phyloP scores from a whole-genome alignment of 306 rosid species.

The Nissolia schottii region DNA sequence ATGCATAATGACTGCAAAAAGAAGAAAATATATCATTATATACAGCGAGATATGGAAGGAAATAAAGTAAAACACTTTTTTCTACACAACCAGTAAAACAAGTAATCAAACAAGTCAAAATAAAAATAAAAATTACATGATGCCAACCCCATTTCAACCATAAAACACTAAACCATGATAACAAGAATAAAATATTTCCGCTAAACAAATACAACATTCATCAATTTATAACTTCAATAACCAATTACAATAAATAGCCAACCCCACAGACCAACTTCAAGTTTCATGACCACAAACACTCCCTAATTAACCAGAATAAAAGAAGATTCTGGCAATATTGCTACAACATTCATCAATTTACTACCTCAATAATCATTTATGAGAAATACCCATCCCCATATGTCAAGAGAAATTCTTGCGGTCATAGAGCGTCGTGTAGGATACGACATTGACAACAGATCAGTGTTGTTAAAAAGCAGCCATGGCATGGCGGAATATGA shows the following conservation, averaged over 20 bases:
- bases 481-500: too few species aligned
- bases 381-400: background rate
- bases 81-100: too few species aligned
- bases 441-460: too few species aligned
- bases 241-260: background rate
- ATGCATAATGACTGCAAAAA: constrained; percentile 84
- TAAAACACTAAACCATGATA: background rate
- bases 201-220: background rate
- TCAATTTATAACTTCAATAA: background rate
- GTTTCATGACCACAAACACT: background rate
- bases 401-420: too few species aligned
- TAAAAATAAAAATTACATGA: background rate
- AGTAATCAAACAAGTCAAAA: background rate
- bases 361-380: background rate
- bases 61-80: background rate
- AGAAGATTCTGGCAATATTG: background rate
- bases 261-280: background rate
- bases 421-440: too few species aligned
- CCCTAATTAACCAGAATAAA: background rate
- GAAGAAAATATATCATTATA: background rate
- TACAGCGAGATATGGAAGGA: background rate
- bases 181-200: background rate
- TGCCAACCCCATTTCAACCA: background rate
- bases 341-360: background rate
- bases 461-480: too few species aligned